Evolutionary conservation across 768 basidiomycete genomes (phyloP).

Genomic region (Hygrocybe coccinea): DNA sequence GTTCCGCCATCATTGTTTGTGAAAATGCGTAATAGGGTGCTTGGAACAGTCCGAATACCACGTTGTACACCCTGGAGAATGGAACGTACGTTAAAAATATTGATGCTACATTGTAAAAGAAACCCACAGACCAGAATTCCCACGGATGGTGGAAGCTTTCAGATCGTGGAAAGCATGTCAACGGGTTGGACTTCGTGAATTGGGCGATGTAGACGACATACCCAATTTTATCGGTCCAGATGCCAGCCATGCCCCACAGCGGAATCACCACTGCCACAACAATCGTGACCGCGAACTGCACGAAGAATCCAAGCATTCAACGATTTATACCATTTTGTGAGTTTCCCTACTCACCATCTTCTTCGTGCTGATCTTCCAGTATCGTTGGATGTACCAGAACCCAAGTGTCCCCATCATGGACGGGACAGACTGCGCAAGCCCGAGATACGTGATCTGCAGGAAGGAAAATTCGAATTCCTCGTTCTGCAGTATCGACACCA

Average conservation of each 20-base stretch:
- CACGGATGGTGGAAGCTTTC: slow-evolving; percentile 69
- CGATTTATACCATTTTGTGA: background rate
- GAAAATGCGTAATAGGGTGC: slow-evolving; percentile 85
- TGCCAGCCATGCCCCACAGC: slow-evolving; percentile 81
- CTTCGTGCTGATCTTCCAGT: slow-evolving; percentile 77
- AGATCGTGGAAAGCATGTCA: background rate
- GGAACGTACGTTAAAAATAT: background rate
- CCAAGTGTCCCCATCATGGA: slow-evolving; percentile 68
- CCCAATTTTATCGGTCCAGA: slow-evolving; percentile 76
- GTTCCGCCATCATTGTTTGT: slow-evolving; percentile 85
- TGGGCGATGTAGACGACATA: slow-evolving; percentile 25
- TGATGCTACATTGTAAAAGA: slow-evolving; percentile 2
- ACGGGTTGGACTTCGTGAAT: background rate
- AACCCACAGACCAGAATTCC: slow-evolving; percentile 70
- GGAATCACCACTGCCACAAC: slow-evolving; percentile 74
- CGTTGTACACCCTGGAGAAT: slow-evolving; percentile 62
- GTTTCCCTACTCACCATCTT: slow-evolving; percentile 52
- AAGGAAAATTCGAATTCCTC: slow-evolving; percentile 79
- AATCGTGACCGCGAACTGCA: slow-evolving; percentile 70
- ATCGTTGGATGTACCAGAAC: slow-evolving; percentile 79
- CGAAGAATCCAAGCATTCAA: background rate
- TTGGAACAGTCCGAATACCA: slow-evolving; percentile 77
- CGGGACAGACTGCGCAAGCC: slow-evolving; percentile 68
- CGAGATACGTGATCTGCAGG: slow-evolving; percentile 74
- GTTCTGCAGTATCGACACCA: slow-evolving; percentile 74